Evolutionary conservation across 176 grass and related monocot species (phyloP).

Genomic region (Metroxylon sagu): DNA sequence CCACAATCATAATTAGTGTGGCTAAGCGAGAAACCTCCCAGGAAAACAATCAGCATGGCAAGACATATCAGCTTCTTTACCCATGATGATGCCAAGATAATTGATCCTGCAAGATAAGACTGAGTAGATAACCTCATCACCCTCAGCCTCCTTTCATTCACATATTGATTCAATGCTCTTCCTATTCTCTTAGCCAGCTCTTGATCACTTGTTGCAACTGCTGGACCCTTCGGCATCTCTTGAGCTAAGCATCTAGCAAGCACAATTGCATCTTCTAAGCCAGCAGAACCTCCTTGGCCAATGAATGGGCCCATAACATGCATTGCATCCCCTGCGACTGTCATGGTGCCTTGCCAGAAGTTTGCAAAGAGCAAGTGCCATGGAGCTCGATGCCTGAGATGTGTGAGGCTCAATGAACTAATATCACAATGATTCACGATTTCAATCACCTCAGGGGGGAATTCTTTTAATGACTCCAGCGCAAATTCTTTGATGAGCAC

Average conservation of each 20-base stretch:
- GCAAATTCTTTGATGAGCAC: slow-evolving; percentile 3
- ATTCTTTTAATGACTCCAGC: slow-evolving; percentile 4
- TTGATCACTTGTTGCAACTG: neutral
- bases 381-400: slow-evolving; percentile 20
- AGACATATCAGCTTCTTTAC: slow-evolving; percentile 13
- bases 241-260: slow-evolving; percentile 27
- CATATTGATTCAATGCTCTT: slow-evolving; percentile 14
- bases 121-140: slow-evolving; percentile 19
- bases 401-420: slow-evolving; percentile 12
- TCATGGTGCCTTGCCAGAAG: slow-evolving; percentile 26
- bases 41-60: slow-evolving; percentile 12
- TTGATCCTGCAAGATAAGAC: slow-evolving; percentile 11
- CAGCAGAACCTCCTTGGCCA: slow-evolving; percentile 37
- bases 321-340: slow-evolving; percentile 49
- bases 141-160: slow-evolving; percentile 30
- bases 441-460: slow-evolving; percentile 18
- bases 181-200: slow-evolving; percentile 9
- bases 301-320: slow-evolving; percentile 45
- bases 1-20: slow-evolving; percentile 39
- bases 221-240: neutral
- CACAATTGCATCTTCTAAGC: slow-evolving; percentile 36
- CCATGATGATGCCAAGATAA: slow-evolving; percentile 6
- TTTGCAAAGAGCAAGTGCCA: slow-evolving; percentile 24
- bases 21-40: slow-evolving; percentile 10
- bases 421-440: slow-evolving; percentile 23